Evolutionary conservation across 306 rosid species (phyloP).

Genomic region (Medicago ruthenica): DNA sequence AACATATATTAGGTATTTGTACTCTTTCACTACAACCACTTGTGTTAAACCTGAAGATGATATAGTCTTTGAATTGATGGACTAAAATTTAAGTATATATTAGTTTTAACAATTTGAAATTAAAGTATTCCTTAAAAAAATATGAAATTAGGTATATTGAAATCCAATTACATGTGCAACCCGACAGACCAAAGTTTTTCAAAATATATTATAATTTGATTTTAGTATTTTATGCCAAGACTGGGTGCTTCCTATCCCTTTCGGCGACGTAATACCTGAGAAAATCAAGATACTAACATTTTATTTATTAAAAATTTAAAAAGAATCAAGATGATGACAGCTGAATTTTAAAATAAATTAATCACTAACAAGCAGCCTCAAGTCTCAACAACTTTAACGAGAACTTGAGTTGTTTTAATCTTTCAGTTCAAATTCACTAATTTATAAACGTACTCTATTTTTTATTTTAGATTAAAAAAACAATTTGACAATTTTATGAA

Average conservation of each 20-base stretch:
- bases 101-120: neutral
- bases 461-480: too few relatives aligned
- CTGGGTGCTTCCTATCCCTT: neutral
- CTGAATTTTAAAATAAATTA: neutral
- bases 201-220: neutral
- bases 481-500: neutral
- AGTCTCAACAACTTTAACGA: neutral
- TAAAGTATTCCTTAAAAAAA: too few relatives aligned
- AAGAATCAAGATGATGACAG: neutral
- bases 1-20: too few relatives aligned
- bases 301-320: neutral
- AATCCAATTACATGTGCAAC: neutral
- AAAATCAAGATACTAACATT: neutral
- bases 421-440: too few relatives aligned
- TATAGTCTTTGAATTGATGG: neutral
- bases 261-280: conserved; percentile 4
- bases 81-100: neutral
- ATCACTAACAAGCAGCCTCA: neutral
- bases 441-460: too few relatives aligned
- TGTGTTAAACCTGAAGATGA: too few relatives aligned
- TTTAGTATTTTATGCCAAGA: neutral
- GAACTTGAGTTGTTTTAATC: neutral
- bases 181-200: neutral
- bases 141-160: neutral
- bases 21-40: too few relatives aligned